Base-by-base conservation (phyloP, 257 asterid genomes). In the Przewalskia tangutica region DNA sequence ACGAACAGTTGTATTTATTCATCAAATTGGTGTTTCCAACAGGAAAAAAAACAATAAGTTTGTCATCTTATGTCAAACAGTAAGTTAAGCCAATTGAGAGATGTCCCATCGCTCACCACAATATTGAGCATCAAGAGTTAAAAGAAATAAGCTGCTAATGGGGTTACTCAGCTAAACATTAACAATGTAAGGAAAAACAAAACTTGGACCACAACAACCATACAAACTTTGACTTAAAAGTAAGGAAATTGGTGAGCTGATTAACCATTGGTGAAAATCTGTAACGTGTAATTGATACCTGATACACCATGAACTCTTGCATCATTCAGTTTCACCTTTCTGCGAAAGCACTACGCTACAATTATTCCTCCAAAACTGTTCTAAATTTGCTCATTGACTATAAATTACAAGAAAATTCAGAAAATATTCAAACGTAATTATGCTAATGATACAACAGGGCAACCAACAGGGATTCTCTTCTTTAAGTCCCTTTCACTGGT, bases 321-420 rank as follows among this genome's bases (percentile, higher is more conserved):
- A 85, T 88, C 87, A 88, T 78, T 90, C 92, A 88, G 84, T 81
- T 88, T 85, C 89, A 86, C 89, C 89, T 63, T 89, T 82, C 88
- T 79, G 84, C 90, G 87, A 59, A 90, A 85, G 84, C 82, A 85
- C 92, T 85, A 88, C 77, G 83, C 96, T 90, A 90, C 90, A 89
- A 89, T 93, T 92, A 91, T 90, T 92, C 96, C 90, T 88, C 91
- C 96, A 92, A 93, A 95, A 95, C 94, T 95, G 93, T 87, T 92
- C 91, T 89, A 88, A 84, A 85, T 86, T 87, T 42, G 77, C 92
- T 89, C 85, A 81, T 82, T 82, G 85, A 88, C 88, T 83, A 86
- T 92, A 92, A 87, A 89, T 90, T 93, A 92, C 97, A 94, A 88
- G 91, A 90, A 81, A 86, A 87, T 77, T 86, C 80, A 86, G 86